These are phyloP conservation scores for Fraxinus floribunda DNA, from an alignment of 305 asterid species.

Conservation along the genomic window DNA sequence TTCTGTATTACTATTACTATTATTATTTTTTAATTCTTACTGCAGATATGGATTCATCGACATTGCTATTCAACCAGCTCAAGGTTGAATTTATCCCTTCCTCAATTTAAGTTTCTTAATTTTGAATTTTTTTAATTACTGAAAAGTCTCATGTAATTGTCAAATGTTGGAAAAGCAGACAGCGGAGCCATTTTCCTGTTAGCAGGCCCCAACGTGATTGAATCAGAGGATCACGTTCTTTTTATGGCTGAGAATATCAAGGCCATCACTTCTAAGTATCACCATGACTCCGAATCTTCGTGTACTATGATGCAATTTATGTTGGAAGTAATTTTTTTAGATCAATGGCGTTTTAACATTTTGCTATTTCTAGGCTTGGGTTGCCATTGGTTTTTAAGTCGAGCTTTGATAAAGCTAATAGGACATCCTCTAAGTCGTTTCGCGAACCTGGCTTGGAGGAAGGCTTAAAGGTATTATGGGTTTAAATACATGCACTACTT, in stretches of 20 bases:
- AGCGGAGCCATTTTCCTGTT: constrained; percentile 74
- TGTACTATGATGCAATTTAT: neutral
- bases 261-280: constrained; percentile 60
- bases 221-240: constrained; percentile 91
- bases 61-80: constrained; percentile 55
- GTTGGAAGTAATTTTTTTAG: neutral
- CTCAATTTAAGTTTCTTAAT: neutral
- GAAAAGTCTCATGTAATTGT: neutral
- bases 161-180: constrained; percentile 29
- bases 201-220: constrained; percentile 94
- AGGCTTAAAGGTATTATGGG: constrained; percentile 61
- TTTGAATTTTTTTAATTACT: neutral
- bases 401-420: constrained; percentile 81
- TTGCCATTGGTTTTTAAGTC: constrained; percentile 76
- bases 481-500: neutral
- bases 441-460: constrained; percentile 78
- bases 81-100: constrained; percentile 36
- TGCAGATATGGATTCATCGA: constrained; percentile 52
- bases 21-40: neutral
- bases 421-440: constrained; percentile 78
- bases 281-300: neutral
- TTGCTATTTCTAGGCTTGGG: constrained; percentile 53
- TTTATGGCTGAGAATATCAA: constrained; percentile 86
- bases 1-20: neutral
- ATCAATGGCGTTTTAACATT: neutral